Conservation (phyloP, 306 rosid genomes). For the Prunus persica region DNA sequence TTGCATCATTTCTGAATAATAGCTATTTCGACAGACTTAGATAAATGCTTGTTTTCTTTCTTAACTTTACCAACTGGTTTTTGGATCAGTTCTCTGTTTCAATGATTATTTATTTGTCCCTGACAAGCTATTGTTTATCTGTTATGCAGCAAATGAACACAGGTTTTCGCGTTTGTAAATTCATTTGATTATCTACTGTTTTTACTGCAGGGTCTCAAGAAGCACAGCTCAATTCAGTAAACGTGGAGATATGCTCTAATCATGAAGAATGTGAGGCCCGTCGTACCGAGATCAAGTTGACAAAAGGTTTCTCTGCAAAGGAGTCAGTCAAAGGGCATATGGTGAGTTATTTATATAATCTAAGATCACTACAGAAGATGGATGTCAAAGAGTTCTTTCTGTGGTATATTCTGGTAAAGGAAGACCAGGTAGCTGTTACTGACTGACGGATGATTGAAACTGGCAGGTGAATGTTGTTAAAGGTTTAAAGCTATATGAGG, state of each 20-base stretch:
- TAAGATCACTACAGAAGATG: not conserved
- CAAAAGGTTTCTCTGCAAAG: conserved; percentile 95
- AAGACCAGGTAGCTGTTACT: conserved; percentile 21
- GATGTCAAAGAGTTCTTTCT: not conserved
- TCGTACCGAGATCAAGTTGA: conserved; percentile 66
- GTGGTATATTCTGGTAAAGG: not conserved
- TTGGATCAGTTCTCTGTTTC: not conserved
- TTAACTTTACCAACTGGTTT: not conserved
- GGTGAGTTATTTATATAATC: conserved; percentile 62
- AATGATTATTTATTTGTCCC: too few species aligned
- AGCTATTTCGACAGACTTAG: not conserved
- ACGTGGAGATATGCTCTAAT: conserved; percentile 56
- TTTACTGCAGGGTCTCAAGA: conserved; percentile 72
- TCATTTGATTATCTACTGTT: not conserved
- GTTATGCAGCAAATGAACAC: not conserved
- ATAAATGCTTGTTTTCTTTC: not conserved
- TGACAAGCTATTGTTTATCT: not conserved
- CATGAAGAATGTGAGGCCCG: conserved; percentile 93
- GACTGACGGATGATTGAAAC: conserved; percentile 27
- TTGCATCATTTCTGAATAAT: not conserved
- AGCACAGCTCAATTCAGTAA: conserved; percentile 46
- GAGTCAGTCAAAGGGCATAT: conserved; percentile 85
- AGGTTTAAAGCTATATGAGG: conserved; percentile 85
- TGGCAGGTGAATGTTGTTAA: conserved; percentile 98
- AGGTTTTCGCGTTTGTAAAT: not conserved